These are phyloP conservation scores for Umbelopsis sp. DNA, from an alignment of 192 early-diverging fungal genomes.

Conservation along the genomic window DNA sequence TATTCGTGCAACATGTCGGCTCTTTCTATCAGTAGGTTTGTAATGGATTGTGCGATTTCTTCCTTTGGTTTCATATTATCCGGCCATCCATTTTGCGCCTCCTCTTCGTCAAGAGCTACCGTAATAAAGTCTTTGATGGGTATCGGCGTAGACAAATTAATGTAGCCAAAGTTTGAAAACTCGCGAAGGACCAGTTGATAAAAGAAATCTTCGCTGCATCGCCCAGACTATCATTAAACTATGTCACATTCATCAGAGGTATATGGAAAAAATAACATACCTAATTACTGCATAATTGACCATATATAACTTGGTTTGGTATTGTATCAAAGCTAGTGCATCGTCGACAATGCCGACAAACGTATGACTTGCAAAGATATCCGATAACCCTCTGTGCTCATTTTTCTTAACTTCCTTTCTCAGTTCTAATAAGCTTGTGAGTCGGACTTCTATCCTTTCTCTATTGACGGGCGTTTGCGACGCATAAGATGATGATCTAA, in stretches of 20 bases:
- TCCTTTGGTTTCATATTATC: conserved; percentile 54
- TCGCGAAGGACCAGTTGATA: conserved; percentile 82
- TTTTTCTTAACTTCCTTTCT: conserved; percentile 68
- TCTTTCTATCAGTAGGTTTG: conserved; percentile 48
- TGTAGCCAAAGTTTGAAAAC: conserved; percentile 88
- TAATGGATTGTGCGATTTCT: conserved; percentile 61
- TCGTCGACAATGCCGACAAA: conserved; percentile 92
- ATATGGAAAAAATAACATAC: conserved; percentile 38
- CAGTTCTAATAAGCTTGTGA: conserved; percentile 81
- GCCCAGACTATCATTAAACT: neutral
- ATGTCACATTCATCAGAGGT: neutral
- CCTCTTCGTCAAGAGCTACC: conserved; percentile 68
- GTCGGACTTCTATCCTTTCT: conserved; percentile 69
- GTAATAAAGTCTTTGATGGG: conserved; percentile 69
- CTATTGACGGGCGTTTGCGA: neutral
- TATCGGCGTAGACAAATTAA: conserved; percentile 65
- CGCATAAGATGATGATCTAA: neutral
- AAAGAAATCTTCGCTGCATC: conserved; percentile 81
- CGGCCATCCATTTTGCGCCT: conserved; percentile 44
- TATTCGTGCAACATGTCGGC: conserved; percentile 90
- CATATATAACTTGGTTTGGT: conserved; percentile 84
- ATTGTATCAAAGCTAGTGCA: conserved; percentile 78
- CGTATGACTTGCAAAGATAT: conserved; percentile 78
- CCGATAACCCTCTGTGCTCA: conserved; percentile 71
- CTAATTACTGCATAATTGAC: conserved; percentile 76